phyloP scores from a whole-genome alignment of 192 early-diverging fungal species.

The Coemansia sp. region DNA sequence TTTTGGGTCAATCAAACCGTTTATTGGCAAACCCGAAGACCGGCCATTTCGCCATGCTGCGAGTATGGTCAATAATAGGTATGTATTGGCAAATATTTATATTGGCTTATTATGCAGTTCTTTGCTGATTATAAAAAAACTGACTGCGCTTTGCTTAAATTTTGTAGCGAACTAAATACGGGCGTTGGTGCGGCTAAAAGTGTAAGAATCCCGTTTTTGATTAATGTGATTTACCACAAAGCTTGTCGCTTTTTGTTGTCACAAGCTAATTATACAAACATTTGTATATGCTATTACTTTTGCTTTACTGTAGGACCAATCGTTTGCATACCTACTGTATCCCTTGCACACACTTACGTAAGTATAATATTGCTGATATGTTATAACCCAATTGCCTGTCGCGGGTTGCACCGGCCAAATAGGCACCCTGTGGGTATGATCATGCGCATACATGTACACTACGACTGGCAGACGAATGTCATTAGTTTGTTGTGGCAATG shows the following conservation, averaged over 20 bases:
- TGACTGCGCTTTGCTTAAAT: no score
- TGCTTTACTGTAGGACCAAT: constrained; percentile 28
- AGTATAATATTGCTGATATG: constrained; percentile 9
- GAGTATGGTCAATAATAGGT: constrained; percentile 5
- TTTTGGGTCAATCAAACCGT: constrained; percentile 49
- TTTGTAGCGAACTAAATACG: background rate
- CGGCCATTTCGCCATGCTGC: constrained; percentile 6
- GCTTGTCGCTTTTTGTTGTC: background rate
- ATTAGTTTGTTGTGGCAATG: no score
- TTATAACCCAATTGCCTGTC: background rate
- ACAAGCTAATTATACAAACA: background rate
- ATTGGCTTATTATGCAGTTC: background rate
- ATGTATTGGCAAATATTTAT: constrained; percentile 3
- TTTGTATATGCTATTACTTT: background rate
- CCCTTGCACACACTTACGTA: constrained; percentile 40
- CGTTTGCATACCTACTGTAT: constrained; percentile 46
- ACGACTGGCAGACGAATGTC: no score
- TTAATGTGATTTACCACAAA: no score
- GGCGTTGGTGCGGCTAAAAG: background rate
- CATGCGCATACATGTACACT: background rate
- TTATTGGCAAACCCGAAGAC: constrained; percentile 36
- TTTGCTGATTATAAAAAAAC: background rate
- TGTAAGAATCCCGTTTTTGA: background rate
- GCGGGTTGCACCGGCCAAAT: background rate
- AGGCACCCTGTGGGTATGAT: background rate